phyloP scores from a whole-genome alignment of 164 flowering plant genomes.

The Annona squamosa region DNA sequence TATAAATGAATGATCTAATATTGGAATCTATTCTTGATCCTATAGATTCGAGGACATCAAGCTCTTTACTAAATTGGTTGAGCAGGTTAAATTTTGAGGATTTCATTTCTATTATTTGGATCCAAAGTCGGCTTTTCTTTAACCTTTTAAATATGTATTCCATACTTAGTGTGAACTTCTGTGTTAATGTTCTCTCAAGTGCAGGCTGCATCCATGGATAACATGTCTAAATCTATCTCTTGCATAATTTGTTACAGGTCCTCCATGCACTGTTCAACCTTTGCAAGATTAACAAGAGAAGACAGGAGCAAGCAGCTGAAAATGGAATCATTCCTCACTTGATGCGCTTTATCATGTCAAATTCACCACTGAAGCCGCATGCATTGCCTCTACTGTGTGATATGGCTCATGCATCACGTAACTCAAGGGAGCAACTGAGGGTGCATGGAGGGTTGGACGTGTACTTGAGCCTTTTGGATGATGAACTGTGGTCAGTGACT shows the following conservation, averaged over 20 bases:
- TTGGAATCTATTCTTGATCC: too few relatives aligned
- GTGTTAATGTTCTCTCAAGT: neutral
- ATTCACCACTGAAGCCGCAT: constrained; percentile 75
- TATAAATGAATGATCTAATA: too few relatives aligned
- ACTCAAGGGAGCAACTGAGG: constrained; percentile 92
- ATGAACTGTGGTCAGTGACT: constrained; percentile 89
- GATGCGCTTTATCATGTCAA: constrained; percentile 78
- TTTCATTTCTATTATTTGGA: too few relatives aligned
- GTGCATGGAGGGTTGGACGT: constrained; percentile 96
- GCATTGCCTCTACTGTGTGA: constrained; percentile 94
- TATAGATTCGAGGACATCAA: too few relatives aligned
- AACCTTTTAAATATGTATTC: too few relatives aligned
- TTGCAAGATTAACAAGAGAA: constrained; percentile 96
- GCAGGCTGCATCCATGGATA: neutral
- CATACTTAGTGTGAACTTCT: neutral
- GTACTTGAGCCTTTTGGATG: constrained; percentile 92
- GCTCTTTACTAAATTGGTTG: too few relatives aligned
- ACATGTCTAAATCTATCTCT: constrained; percentile 1
- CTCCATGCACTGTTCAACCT: constrained; percentile 92
- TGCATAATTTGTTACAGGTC: constrained; percentile 44
- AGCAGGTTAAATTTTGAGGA: too few relatives aligned
- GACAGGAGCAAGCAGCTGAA: constrained; percentile 99
- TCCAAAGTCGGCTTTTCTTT: too few relatives aligned
- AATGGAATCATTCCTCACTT: constrained; percentile 98
- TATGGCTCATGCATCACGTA: constrained; percentile 99